Conservation (phyloP, 2,329 filamentous ascomycete genomes). For the Fusarium temperatum region DNA sequence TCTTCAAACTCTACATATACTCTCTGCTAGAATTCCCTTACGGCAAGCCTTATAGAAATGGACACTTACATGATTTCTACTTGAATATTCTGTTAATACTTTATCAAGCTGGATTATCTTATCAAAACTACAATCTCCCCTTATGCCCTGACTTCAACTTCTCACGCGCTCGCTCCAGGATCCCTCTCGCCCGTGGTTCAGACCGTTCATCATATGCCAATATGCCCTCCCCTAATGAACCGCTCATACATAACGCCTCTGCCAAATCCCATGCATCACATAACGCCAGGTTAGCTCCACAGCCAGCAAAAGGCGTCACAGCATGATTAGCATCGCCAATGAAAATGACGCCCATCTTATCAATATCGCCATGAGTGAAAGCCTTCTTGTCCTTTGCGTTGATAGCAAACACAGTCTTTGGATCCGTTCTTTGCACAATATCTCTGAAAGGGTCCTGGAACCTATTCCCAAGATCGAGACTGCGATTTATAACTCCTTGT, state of each 20-base stretch:
- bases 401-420: conserved; percentile 48
- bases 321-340: conserved; percentile 62
- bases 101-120: neutral
- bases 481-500: conserved; percentile 45
- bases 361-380: conserved; percentile 48
- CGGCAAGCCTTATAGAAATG: too few relatives aligned
- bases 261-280: conserved; percentile 59
- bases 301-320: conserved; percentile 58
- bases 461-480: conserved; percentile 44
- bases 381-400: conserved; percentile 56
- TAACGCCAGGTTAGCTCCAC: conserved; percentile 58
- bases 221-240: conserved; percentile 42
- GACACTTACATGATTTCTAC: too few relatives aligned
- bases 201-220: conserved; percentile 49
- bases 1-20: too few relatives aligned
- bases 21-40: too few relatives aligned
- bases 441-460: conserved; percentile 52
- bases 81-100: too few relatives aligned
- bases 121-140: neutral
- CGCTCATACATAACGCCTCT: conserved; percentile 46
- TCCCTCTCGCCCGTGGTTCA: conserved; percentile 45
- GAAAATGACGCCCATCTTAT: conserved; percentile 49
- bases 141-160: conserved; percentile 39
- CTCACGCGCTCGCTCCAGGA: conserved; percentile 38
- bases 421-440: conserved; percentile 52